These are phyloP conservation scores for Pilatotrama ljubarskyi DNA, from an alignment of 768 basidiomycete species.

Conservation along the genomic window DNA sequence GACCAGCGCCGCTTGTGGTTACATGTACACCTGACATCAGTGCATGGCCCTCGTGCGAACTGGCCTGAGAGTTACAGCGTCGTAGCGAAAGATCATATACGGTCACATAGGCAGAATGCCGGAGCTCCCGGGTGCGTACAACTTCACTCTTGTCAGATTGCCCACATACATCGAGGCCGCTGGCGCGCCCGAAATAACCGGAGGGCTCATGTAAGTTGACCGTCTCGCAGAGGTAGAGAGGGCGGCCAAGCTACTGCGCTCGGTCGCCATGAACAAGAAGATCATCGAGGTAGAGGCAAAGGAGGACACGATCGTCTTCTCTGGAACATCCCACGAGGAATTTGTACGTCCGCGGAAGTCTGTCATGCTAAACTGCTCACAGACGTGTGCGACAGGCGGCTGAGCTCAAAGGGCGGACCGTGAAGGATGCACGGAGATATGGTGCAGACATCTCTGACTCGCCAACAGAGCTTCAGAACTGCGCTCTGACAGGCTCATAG, in stretches of 20 bases:
- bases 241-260: conserved; percentile 56
- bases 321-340: conserved; percentile 51
- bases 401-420: conserved; percentile 51
- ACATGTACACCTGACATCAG: too few relatives aligned
- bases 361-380: too few relatives aligned
- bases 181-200: too few relatives aligned
- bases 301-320: conserved; percentile 65
- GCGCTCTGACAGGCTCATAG: conserved; percentile 31
- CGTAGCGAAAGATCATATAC: neutral
- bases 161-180: too few relatives aligned
- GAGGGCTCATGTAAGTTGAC: neutral
- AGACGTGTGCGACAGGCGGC: conserved; percentile 42
- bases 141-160: neutral
- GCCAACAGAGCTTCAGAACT: too few relatives aligned
- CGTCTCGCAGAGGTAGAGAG: conserved; percentile 61
- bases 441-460: too few relatives aligned
- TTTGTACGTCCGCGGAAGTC: conserved; percentile 62
- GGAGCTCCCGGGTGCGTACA: conserved; percentile 10
- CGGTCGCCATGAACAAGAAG: conserved; percentile 50
- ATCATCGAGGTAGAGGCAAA: conserved; percentile 58
- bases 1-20: too few relatives aligned
- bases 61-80: too few relatives aligned
- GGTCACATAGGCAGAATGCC: conserved; percentile 7
- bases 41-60: too few relatives aligned
- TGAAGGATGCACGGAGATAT: conserved; percentile 52